These are phyloP conservation scores for Eimeria acervulina DNA, from an alignment of 169 alveolate species.

Conservation along the genomic window DNA sequence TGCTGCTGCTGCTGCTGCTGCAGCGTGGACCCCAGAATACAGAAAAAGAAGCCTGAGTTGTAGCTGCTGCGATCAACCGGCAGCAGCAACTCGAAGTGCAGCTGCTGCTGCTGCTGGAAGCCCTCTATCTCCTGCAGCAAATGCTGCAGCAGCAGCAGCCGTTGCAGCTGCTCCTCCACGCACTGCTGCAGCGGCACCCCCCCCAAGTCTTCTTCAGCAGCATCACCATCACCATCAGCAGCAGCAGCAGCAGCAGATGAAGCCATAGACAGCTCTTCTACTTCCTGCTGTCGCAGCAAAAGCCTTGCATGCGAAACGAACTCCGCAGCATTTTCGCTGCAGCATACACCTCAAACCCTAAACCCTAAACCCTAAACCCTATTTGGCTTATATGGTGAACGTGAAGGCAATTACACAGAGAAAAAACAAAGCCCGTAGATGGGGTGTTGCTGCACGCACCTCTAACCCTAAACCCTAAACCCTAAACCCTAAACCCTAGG, in stretches of 20 bases:
- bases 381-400: neutral
- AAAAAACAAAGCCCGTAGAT: neutral
- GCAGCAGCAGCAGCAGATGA: neutral
- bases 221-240: neutral
- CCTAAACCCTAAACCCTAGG: neutral
- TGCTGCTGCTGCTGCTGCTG: too few relatives aligned
- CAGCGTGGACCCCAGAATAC: neutral
- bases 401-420: neutral
- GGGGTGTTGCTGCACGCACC: neutral
- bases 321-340: slow-evolving; percentile 11
- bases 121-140: slow-evolving; percentile 28
- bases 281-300: neutral
- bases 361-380: slow-evolving; percentile 33
- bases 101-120: neutral
- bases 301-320: neutral
- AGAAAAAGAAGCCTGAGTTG: neutral
- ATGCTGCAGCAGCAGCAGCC: too few relatives aligned
- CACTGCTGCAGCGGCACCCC: neutral
- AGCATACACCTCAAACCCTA: slow-evolving; percentile 2
- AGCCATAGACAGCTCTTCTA: neutral
- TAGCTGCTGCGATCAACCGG: slow-evolving; percentile 10
- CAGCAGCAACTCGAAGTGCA: neutral
- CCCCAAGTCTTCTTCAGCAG: neutral
- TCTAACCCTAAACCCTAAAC: neutral
- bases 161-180: too few relatives aligned